Base-by-base conservation (phyloP, 2,329 filamentous ascomycete genomes). In the Diaporthe ilicicola region DNA sequence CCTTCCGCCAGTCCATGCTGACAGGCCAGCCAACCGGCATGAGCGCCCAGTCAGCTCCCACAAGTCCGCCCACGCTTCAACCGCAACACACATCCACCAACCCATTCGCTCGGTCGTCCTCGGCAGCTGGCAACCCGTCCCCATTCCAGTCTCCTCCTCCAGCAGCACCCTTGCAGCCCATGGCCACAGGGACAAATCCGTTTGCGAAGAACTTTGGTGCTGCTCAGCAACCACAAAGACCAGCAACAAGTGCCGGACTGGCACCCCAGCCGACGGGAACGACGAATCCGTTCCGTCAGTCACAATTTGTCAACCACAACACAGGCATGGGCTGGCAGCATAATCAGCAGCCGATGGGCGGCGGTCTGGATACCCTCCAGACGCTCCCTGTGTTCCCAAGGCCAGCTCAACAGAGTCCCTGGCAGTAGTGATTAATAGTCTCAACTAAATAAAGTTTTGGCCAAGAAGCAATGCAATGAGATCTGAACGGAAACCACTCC, bases 221-320 rank as follows among this genome's bases (percentile, higher is more conserved):
- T 15, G 77, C 78, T 13, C 75, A 82, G 53, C 79, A 81, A 44
- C 83, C 84, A 64, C 65, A 54, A 34, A 79, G 83, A n/a, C 85
- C 84, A 0, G 83, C 85, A 51, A 84, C 85, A 2, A 83, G 81
- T 42, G 81, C 80, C 13, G 79, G 87, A 61, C 82, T 96, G 6
- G 87, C 88, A 67, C 90, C 94, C 2, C 94, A 95, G 77, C 88
- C 92, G 1, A 98, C 95, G 0, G 95, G 94, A 10, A 94, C 90
- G 77, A 98, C 95, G 2, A 99, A 99, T 77, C 96, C 96, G 0
- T 98, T 98, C 87, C 89, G 96, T 19, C 94, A 98, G 78, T 94
- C 93, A 55, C 90, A 92, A 4, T 97, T 98, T 80, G 91, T 97
- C 66, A 96, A 97, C 78, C 94, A 97, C 77, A 87, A 91, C 73